These are phyloP conservation scores for Bertia moriformis DNA, from an alignment of 2,329 filamentous ascomycete genomes.

Conservation along the genomic window DNA sequence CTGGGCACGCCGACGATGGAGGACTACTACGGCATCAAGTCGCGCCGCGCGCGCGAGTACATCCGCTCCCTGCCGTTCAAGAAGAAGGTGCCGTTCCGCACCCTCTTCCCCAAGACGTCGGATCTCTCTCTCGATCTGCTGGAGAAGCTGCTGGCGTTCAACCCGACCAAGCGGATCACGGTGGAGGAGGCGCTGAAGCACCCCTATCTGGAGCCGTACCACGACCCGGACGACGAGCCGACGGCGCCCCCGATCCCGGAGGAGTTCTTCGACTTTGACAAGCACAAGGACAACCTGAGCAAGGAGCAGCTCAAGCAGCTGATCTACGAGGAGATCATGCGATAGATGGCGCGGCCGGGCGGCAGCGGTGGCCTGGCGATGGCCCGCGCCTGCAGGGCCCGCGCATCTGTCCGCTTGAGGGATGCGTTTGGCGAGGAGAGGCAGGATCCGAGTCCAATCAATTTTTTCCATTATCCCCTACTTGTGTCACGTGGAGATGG, in stretches of 20 bases:
- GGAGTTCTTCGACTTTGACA: slow-evolving; percentile 99
- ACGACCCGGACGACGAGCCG: slow-evolving; percentile 96
- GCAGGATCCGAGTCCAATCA: too few relatives aligned
- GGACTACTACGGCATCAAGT: slow-evolving; percentile 99
- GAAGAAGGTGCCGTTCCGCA: slow-evolving; percentile 98
- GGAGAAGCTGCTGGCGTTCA: slow-evolving; percentile 92
- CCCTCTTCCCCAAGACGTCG: slow-evolving; percentile 95
- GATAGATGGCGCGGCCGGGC: too few relatives aligned
- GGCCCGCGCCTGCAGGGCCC: too few relatives aligned
- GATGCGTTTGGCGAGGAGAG: too few relatives aligned
- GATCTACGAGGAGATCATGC: slow-evolving; percentile 98
- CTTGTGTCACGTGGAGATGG: too few relatives aligned
- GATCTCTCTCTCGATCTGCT: slow-evolving; percentile 84
- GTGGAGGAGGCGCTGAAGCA: slow-evolving; percentile 96
- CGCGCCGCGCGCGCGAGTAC: slow-evolving; percentile 88
- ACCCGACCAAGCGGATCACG: slow-evolving; percentile 95
- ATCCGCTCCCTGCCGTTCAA: slow-evolving; percentile 97
- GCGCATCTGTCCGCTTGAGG: too few relatives aligned
- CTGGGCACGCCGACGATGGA: slow-evolving; percentile 98
- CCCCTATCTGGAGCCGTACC: slow-evolving; percentile 95
- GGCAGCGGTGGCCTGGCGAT: too few relatives aligned
- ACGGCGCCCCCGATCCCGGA: slow-evolving; percentile 92
- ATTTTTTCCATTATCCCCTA: too few relatives aligned
- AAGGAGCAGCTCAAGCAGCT: slow-evolving; percentile 96
- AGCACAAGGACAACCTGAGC: slow-evolving; percentile 96